phyloP scores from a whole-genome alignment of 331 rosid species.

The Quercus lobata region DNA sequence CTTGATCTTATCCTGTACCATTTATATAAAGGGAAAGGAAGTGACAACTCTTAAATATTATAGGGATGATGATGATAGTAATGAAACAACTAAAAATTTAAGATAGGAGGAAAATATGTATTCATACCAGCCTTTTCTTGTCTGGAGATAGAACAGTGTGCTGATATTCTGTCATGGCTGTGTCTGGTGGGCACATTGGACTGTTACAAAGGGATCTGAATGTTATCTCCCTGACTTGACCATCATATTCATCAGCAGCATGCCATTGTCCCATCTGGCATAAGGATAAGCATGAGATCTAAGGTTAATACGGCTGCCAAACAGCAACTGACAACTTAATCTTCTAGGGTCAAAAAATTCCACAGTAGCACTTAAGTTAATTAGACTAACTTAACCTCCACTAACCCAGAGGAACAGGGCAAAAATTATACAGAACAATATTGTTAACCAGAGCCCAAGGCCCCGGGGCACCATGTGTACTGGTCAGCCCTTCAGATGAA shows the following conservation, averaged over 20 bases:
- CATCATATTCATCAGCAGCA: constrained; percentile 81
- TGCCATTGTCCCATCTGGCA: constrained; percentile 97
- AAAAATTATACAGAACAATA: background rate
- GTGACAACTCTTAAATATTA: too few relatives aligned
- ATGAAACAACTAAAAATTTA: too few relatives aligned
- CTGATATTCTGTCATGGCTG: constrained; percentile 98
- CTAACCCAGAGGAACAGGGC: background rate
- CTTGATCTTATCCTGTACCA: background rate
- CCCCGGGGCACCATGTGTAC: background rate
- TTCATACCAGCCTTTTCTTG: constrained; percentile 67
- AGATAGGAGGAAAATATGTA: constrained; percentile 13
- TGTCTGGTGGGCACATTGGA: constrained; percentile 99
- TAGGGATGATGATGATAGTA: too few relatives aligned
- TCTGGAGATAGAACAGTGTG: constrained; percentile 72
- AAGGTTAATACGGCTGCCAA: background rate
- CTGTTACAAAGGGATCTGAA: constrained; percentile 87
- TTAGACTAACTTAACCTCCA: background rate
- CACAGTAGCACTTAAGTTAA: background rate
- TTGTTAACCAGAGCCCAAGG: background rate
- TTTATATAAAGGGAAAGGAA: too few relatives aligned
- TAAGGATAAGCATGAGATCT: constrained; percentile 8
- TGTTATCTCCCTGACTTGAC: constrained; percentile 89
- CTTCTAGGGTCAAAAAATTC: background rate
- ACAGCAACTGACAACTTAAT: background rate
- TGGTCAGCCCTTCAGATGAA: background rate